phyloP scores from a whole-genome alignment of 306 rosid species.

The Prunus campanulata region DNA sequence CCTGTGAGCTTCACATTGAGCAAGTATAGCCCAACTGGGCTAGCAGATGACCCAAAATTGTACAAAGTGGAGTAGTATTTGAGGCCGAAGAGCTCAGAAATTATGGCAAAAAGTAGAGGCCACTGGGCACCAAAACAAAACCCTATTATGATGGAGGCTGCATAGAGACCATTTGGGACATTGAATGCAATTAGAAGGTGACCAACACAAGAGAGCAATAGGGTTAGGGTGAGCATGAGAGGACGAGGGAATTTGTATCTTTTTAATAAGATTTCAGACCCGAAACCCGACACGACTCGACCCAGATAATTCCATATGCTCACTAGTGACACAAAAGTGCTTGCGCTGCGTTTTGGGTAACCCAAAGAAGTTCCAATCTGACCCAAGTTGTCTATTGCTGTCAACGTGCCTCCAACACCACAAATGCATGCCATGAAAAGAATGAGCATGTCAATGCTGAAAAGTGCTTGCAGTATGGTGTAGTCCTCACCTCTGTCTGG shows the following conservation, averaged over 20 bases:
- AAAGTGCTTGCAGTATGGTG: slow-evolving; percentile 55
- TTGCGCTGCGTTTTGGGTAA: slow-evolving; percentile 34
- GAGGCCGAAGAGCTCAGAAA: slow-evolving; percentile 76
- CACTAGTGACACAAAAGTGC: slow-evolving; percentile 50
- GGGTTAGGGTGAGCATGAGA: slow-evolving; percentile 42
- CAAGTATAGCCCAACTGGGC: slow-evolving; percentile 49
- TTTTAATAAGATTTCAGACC: slow-evolving; percentile 34
- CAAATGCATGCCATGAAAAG: slow-evolving; percentile 44
- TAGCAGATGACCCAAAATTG: slow-evolving; percentile 71
- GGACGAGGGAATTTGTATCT: slow-evolving; percentile 51
- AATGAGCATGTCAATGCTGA: slow-evolving; percentile 50
- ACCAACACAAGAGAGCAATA: slow-evolving; percentile 46
- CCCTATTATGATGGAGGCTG: slow-evolving; percentile 61
- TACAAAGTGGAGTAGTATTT: slow-evolving; percentile 78
- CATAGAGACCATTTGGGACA: slow-evolving; percentile 41
- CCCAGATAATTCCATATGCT: slow-evolving; percentile 66
- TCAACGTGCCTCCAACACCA: slow-evolving; percentile 54
- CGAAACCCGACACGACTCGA: slow-evolving; percentile 46
- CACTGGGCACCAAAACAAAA: slow-evolving; percentile 82
- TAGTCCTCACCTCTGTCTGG: slow-evolving; percentile 55
- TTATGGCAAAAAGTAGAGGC: slow-evolving; percentile 76
- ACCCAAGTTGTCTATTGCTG: slow-evolving; percentile 53
- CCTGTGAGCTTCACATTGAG: slow-evolving; percentile 46
- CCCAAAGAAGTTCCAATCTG: slow-evolving; percentile 39
- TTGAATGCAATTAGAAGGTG: slow-evolving; percentile 51